phyloP scores from a whole-genome alignment of 805 yeast species.

The Starmerella etchellsii region DNA sequence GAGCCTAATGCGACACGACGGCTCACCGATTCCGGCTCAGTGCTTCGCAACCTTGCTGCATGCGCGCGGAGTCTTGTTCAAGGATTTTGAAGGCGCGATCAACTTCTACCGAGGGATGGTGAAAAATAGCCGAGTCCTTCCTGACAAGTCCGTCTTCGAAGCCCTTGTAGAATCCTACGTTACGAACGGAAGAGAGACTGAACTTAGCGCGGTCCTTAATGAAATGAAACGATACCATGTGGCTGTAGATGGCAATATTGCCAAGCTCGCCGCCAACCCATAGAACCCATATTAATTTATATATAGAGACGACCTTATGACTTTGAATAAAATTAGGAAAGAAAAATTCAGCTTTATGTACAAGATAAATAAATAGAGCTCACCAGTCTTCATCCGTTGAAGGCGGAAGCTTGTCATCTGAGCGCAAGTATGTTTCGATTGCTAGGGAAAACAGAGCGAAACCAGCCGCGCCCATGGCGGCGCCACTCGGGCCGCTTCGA shows the following conservation, averaged over 20 bases:
- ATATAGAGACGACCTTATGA: too few species aligned
- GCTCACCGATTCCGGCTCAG: conserved; percentile 23
- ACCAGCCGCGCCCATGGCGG: conserved; percentile 87
- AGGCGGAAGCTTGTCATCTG: conserved; percentile 77
- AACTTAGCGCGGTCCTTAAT: conserved; percentile 24
- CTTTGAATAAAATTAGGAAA: neutral
- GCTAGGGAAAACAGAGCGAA: conserved; percentile 78
- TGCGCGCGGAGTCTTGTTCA: conserved; percentile 30
- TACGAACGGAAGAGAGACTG: conserved; percentile 24
- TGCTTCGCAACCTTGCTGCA: conserved; percentile 30
- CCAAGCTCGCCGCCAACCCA: conserved; percentile 12
- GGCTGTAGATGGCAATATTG: conserved; percentile 23
- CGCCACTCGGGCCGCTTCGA: conserved; percentile 88
- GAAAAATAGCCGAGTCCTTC: conserved; percentile 24
- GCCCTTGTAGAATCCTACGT: conserved; percentile 31
- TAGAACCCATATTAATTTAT: too few species aligned
- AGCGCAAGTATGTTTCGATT: conserved; percentile 69
- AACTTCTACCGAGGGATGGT: conserved; percentile 26
- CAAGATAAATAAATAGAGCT: conserved; percentile 3
- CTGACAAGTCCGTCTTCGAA: conserved; percentile 30
- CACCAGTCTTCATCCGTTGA: conserved; percentile 63
- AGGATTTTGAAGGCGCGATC: conserved; percentile 27
- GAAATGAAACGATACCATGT: conserved; percentile 28
- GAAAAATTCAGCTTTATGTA: conserved; percentile 17
- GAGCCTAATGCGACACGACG: conserved; percentile 23